These are phyloP conservation scores for Fomitopsis schrenkii DNA, from an alignment of 1,284 basidiomycete species.

Conservation along the genomic window DNA sequence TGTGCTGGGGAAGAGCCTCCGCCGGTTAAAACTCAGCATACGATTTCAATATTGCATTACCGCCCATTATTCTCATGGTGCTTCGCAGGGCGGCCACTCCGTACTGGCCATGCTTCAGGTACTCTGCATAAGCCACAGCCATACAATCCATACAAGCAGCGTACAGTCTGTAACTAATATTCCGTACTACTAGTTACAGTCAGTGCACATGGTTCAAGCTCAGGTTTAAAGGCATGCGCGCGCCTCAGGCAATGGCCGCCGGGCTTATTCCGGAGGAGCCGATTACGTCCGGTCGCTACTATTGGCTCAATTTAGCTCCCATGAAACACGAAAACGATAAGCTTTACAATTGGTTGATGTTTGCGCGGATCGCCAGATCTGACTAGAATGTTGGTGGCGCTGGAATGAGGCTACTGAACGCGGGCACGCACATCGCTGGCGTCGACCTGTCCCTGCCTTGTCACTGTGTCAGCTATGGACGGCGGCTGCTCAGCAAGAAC, in stretches of 20 bases:
- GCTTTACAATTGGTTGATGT: neutral
- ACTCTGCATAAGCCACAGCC: too few species aligned
- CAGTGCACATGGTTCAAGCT: neutral
- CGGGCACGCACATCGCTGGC: neutral
- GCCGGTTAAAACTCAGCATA: constrained; percentile 1
- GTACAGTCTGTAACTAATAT: too few species aligned
- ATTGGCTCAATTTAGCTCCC: neutral
- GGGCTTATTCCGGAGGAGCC: neutral
- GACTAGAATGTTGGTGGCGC: neutral
- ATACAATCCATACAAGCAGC: neutral
- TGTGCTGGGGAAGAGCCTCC: constrained; percentile 2
- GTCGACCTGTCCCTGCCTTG: neutral
- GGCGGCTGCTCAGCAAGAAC: too few species aligned
- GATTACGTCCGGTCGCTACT: neutral
- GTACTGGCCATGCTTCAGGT: too few species aligned
- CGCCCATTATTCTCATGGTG: neutral
- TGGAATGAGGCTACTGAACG: constrained; percentile 7
- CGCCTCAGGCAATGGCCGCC: neutral
- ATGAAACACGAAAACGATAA: neutral
- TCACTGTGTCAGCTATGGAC: too few species aligned
- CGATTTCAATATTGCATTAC: neutral
- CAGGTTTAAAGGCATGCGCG: neutral
- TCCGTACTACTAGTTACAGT: too few species aligned
- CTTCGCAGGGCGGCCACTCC: too few species aligned
- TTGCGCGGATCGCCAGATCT: neutral